Evolutionary conservation across 495 filamentous ascomycete species (phyloP), one percentile per base, ranked within the genome.

Genomic region (Tuber brumale): DNA sequence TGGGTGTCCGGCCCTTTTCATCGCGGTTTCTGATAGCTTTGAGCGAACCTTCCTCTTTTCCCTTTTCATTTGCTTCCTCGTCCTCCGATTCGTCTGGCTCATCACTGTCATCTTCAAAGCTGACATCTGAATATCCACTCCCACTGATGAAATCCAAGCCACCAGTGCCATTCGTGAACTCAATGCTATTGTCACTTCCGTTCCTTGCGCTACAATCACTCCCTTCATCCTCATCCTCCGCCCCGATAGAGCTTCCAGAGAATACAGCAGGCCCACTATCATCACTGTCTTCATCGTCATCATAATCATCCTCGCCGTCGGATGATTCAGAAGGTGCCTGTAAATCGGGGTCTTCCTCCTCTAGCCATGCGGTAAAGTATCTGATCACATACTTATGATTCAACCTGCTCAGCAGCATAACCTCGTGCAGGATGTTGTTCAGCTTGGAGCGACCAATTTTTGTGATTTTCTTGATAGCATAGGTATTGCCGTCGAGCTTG

Each of bases 331-430:
- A 83, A 83, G 71, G 44, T 79, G 41, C 8, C 23, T 70, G 72
- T 16, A 77, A 79, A n/a, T 72, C 73, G 31, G 46, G 31, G 31
- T 77, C 79, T 45, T 79, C 76, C 77, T 94, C 91, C 82, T 99
- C 95, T 6, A 94, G 86, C 95, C 95, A 98, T 3, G 96, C 94
- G 37, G 94, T 93, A 83, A 93, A 97, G 82, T 98, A 99, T 35
- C 96, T 89, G 46, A 99, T 95, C 27, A 99, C 95, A 79, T 95
- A 93, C 6, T 94, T 94, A 85, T 99, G 94, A 84, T 97, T 98
- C 78, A 99, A 87, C 72, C 92, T 89, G 23, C 95, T 97, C 14
- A 99, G 87, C 37, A 98, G 85, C 83, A 94, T 91, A 70, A 97
- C 94, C 84, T 99, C 95, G 46, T 93, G 97, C 42, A 98, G 85